Base-by-base conservation (phyloP, 2,329 filamentous ascomycete species). In the Eutypa lata region DNA sequence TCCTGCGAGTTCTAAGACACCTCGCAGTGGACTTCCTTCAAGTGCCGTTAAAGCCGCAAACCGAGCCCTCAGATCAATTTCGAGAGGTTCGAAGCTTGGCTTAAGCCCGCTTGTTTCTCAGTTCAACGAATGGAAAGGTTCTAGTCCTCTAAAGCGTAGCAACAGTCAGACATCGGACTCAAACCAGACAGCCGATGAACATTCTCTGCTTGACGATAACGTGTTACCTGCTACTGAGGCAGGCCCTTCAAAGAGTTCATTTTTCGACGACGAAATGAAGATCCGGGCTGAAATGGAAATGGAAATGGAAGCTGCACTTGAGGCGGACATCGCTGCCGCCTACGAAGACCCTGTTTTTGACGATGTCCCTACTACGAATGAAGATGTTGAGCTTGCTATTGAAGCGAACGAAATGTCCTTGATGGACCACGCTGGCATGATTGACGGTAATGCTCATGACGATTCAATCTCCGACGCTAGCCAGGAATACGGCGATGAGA, bases 401-500 rank as follows among this genome's bases (percentile, higher is more conserved):
- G 83, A 86, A 63, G 82, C 82, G 3, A 73, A 85, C 51, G 80
- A 82, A 58, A 80, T 85, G 77, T 84, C 82, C 2, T 64, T 82
- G 11, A 67, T 82, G 65, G 78, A 80, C 48, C 69, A 73, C 5
- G 69, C 71, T 22, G 64, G 71, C 19, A 54, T 72, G 2, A 69
- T 57, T n/a, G 64, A 67, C 43, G 53, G 57, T 55, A 50, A 65
- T 49, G 63, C 59, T n/a, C 69, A 75, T 47, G 77, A 82, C 16
- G 76, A 81, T 42, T 71, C 75, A 0, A 65, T 78, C 3, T 87
- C 84, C 0, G 82, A 86, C 55, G 79, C 80, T 1, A 87, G 83
- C 61, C 80, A 88, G 57, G 81, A 86, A 57, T 87, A 87, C 61
- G 84, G 79, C 2, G 84, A 89, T 59, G 86, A 89, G 65, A 88